Evolutionary conservation across 345 rosid species (phyloP).

Genomic region (Lepidium africanum): DNA sequence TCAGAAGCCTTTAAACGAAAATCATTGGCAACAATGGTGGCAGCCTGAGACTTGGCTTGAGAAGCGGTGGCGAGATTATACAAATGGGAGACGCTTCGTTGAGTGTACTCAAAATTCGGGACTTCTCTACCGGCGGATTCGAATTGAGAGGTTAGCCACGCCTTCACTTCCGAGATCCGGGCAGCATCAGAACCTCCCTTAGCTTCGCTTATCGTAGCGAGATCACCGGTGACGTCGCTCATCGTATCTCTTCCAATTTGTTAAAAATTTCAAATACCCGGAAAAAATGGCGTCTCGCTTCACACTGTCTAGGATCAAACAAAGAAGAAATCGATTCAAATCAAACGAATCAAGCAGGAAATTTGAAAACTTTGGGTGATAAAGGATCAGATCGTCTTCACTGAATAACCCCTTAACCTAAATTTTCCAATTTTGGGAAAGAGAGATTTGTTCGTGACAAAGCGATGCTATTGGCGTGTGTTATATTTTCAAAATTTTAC

Average conservation of each 20-base stretch:
- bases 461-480: neutral
- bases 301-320: neutral
- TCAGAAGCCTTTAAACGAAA: constrained; percentile 85
- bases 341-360: neutral
- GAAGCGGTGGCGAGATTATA: constrained; percentile 70
- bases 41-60: constrained; percentile 82
- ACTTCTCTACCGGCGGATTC: constrained; percentile 78
- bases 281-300: neutral
- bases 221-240: constrained; percentile 46
- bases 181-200: constrained; percentile 53
- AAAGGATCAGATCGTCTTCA: neutral
- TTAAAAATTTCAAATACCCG: neutral
- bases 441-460: neutral
- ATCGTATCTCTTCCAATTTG: constrained; percentile 15
- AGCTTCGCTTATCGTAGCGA: constrained; percentile 31
- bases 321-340: neutral
- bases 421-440: constrained; percentile 2
- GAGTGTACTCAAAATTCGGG: constrained; percentile 77
- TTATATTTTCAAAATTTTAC: neutral
- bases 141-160: constrained; percentile 78
- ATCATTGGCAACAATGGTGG: constrained; percentile 80
- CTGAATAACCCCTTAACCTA: constrained; percentile 11
- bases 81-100: constrained; percentile 69
- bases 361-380: neutral
- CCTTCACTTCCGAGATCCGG: constrained; percentile 68